Evolutionary conservation across 2,329 filamentous ascomycete species (phyloP), one percentile per base, ranked within the genome.

Genomic region (Raffaelea ambrosiae): DNA sequence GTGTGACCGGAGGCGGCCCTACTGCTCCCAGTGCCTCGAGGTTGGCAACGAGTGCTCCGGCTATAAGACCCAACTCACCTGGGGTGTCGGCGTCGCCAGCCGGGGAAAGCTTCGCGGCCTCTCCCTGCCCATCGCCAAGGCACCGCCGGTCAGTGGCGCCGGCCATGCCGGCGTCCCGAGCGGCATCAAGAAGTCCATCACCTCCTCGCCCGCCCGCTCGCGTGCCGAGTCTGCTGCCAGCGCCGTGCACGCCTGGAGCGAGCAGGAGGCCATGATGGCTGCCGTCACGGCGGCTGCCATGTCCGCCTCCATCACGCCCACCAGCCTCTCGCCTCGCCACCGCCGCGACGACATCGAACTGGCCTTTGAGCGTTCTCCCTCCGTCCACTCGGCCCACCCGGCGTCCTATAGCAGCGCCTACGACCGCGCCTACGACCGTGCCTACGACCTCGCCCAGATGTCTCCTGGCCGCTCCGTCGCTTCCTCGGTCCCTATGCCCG

Each of bases 11-110:
- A 82, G 88, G 62, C 79, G 91, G 59, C 91, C 91, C 9, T 97
- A 96, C 68, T 97, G 93, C 70, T 89, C 89, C 40, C 90, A 89
- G 67, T 98, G 91, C 66, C 78, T 97, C 53, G 88, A 95, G 58
- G 77, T 88, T 54, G 90, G 89, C 55, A 89, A 88, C 63, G 89
- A 95, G 62, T 97, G 91, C 70, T 89, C 88, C 23, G 91, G 91
- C 51, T 97, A 97, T 74, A 94, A 94, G 70, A 97, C 91, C 16
- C 90, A 91, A 58, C 75, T 97, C 66, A 97, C 91, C 42, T 97
- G 91, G 91, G 89, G 89, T 39, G 88, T 96, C 43, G 91, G 91
- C 45, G 91, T 97, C 50, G 91, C 91, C 48, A 96, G 90, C 67
- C 83, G 91, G 60, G 91, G 91, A 62, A 97, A 97, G 72, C 81